phyloP scores from a whole-genome alignment of 768 basidiomycete genomes.

The Boletus patriciae region DNA sequence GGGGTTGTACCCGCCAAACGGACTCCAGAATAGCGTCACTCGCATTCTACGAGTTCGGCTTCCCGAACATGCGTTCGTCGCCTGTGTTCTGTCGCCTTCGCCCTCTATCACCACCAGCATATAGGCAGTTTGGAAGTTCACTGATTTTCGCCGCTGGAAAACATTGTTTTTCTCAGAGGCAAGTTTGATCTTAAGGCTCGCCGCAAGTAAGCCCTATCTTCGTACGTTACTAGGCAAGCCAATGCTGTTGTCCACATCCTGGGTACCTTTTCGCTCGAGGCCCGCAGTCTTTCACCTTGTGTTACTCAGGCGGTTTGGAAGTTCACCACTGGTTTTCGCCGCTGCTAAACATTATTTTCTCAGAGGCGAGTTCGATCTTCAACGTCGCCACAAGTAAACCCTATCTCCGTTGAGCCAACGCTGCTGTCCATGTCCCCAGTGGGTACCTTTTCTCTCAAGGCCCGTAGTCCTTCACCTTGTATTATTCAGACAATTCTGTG shows the following conservation, averaged over 20 bases:
- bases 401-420: no score
- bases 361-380: no score
- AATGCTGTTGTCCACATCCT: neutral
- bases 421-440: no score
- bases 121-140: neutral
- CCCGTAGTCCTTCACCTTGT: no score
- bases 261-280: no score
- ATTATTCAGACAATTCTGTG: constrained; percentile 64
- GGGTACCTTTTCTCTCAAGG: no score
- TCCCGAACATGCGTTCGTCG: neutral
- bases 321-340: no score
- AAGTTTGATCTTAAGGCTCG: neutral
- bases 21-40: constrained; percentile 2
- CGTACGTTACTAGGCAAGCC: constrained; percentile 40
- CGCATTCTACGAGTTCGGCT: neutral
- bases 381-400: no score
- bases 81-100: neutral
- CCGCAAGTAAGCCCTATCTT: constrained; percentile 1
- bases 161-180: neutral
- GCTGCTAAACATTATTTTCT: no score
- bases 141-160: neutral
- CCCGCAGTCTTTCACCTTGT: no score
- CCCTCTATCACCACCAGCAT: neutral
- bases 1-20: neutral
- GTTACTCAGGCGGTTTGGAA: no score